Conservation (phyloP, 2,329 filamentous ascomycete genomes). For the Calonectria montana region DNA sequence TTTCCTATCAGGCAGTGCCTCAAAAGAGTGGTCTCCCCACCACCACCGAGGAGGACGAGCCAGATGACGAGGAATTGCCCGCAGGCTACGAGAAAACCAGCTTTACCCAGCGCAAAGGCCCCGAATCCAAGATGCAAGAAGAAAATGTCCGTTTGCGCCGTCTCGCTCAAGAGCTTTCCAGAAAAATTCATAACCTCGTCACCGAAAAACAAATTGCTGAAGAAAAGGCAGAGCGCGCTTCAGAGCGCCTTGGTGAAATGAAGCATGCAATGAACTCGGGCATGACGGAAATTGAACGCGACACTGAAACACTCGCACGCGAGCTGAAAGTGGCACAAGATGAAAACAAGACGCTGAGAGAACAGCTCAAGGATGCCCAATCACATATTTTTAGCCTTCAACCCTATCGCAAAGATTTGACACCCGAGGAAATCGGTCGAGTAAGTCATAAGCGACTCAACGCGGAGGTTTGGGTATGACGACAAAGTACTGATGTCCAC, state of each 20-base stretch:
- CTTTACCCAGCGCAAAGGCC: slow-evolving; percentile 20
- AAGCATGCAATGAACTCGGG: slow-evolving; percentile 38
- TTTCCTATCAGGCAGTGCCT: slow-evolving; percentile 22
- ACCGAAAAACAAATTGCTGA: slow-evolving; percentile 46
- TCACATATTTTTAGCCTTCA: slow-evolving; percentile 56
- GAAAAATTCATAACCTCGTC: slow-evolving; percentile 29
- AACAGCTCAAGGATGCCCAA: slow-evolving; percentile 49
- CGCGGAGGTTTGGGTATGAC: not conserved
- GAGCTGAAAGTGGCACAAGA: slow-evolving; percentile 36
- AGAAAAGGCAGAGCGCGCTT: slow-evolving; percentile 42
- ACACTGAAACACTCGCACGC: slow-evolving; percentile 34
- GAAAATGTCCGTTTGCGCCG: slow-evolving; percentile 31
- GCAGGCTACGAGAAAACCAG: slow-evolving; percentile 29
- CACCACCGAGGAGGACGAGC: slow-evolving; percentile 31
- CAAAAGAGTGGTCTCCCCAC: slow-evolving; percentile 14
- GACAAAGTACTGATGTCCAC: slow-evolving; percentile 21
- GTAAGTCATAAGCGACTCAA: slow-evolving; percentile 38
- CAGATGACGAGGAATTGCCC: slow-evolving; percentile 31
- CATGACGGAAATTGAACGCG: slow-evolving; percentile 38
- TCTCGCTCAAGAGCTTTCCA: slow-evolving; percentile 36
- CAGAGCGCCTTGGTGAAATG: slow-evolving; percentile 38
- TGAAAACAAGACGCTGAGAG: slow-evolving; percentile 44
- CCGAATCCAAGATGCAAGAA: slow-evolving; percentile 22
- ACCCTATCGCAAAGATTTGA: slow-evolving; percentile 53
- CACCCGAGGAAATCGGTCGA: slow-evolving; percentile 48